Base-by-base conservation (phyloP, 202 grass and related monocot species). In the Dendrocalamus latiflorus region DNA sequence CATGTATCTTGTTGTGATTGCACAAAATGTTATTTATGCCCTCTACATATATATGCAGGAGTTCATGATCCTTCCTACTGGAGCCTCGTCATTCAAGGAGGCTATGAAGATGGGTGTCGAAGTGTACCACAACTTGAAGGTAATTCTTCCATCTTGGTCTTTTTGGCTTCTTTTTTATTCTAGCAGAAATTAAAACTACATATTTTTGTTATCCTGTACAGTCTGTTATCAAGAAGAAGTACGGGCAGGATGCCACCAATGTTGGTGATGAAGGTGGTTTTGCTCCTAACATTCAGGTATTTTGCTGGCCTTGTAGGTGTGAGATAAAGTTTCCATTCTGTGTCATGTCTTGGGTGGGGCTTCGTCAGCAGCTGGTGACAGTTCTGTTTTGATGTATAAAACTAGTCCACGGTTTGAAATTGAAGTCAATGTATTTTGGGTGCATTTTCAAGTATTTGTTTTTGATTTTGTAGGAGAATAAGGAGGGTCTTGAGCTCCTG, bases 101-200 rank as follows among this genome's bases (percentile, higher is more conserved):
- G 94, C 94, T 54, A 97, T 97, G 94, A 92, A 97, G 86, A 97
- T 97, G 94, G 94, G 94, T 59, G 94, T 94, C 34, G 94, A 97
- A 89, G 94, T 97, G 45, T 97, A 97, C 70, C 94, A 97, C 84
- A 67, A 97, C 75, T 83, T 97, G 74, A 97, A 97, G 90, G 94
- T 97, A 73, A 81, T 50, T 26, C 3, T 64, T 66, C 24, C 2
- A 44, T 63, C 33, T 22, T 50, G 53, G 55, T 20, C 5, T 1
- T 65, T 70, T 58, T 3, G 48, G 3, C 4, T 12, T 7, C 8
- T 70, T 82, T 4, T 4, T 16, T 17, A 24, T 38, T 3, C 14
- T 50, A 7, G 1, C 3, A 36, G 10, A 63, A 24, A 51, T 6
- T 21, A 8, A 64, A 21, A 57, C 18, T 55, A 0, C 4, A 15